These are phyloP conservation scores for Mimosa pudica DNA, from an alignment of 306 rosid genomes.

Conservation along the genomic window DNA sequence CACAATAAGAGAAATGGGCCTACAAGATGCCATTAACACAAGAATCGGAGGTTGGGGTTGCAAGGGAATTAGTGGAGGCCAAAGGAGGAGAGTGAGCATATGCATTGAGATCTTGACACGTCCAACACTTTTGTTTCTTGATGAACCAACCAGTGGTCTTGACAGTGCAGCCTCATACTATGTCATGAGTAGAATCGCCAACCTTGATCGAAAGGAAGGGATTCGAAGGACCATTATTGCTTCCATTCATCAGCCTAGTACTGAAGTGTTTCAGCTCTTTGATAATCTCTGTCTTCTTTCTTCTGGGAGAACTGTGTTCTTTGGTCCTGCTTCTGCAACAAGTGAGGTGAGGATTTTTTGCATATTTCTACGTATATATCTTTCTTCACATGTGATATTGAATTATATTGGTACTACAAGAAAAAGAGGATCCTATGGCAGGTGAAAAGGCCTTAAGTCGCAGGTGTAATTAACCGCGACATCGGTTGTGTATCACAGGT, in stretches of 20 bases:
- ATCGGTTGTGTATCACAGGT: no score
- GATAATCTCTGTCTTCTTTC: slow-evolving; percentile 69
- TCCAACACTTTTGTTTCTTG: slow-evolving; percentile 50
- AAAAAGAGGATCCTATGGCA: no score
- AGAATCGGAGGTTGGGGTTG: slow-evolving; percentile 55
- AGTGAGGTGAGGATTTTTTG: slow-evolving; percentile 41
- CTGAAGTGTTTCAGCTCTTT: slow-evolving; percentile 71
- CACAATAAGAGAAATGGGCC: slow-evolving; percentile 49
- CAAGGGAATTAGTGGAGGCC: slow-evolving; percentile 56
- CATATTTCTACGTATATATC: no score
- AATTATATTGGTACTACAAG: no score
- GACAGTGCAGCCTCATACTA: slow-evolving; percentile 83
- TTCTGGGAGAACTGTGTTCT: slow-evolving; percentile 59
- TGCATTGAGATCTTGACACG: slow-evolving; percentile 55
- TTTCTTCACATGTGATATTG: neutral
- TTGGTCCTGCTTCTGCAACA: slow-evolving; percentile 73
- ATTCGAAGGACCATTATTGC: slow-evolving; percentile 51
- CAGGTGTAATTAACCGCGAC: no score
- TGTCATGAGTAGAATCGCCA: slow-evolving; percentile 67
- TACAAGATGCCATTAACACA: slow-evolving; percentile 49
- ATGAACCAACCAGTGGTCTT: slow-evolving; percentile 63
- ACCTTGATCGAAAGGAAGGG: slow-evolving; percentile 36
- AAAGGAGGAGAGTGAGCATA: slow-evolving; percentile 51
- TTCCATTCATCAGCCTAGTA: slow-evolving; percentile 77
- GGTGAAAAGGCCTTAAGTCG: no score